These are phyloP conservation scores for Trametes maxima DNA, from an alignment of 768 basidiomycete genomes.

Conservation along the genomic window DNA sequence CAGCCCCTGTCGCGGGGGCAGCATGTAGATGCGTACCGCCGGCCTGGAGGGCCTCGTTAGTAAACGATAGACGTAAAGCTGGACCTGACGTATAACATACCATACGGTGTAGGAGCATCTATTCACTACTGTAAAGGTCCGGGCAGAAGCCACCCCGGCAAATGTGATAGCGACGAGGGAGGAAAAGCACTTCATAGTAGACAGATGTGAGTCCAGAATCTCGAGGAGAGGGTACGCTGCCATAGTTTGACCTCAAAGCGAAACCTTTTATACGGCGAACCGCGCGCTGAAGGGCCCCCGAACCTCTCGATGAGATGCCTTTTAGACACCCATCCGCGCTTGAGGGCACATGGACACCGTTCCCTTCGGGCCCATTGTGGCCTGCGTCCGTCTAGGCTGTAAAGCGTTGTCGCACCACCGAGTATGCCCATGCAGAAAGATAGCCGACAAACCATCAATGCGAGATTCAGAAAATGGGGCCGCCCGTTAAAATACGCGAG, in stretches of 20 bases:
- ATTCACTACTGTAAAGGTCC: conserved; percentile 44
- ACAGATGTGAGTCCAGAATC: not conserved
- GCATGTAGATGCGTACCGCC: conserved; percentile 26
- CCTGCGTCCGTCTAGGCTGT: too few species aligned
- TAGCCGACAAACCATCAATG: too few species aligned
- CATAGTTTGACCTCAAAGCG: not conserved
- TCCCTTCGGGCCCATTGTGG: too few species aligned
- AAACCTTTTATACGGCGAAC: not conserved
- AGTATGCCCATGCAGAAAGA: too few species aligned
- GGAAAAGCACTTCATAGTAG: conserved; percentile 15
- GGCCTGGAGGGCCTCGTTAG: conserved; percentile 26
- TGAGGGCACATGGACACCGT: too few species aligned
- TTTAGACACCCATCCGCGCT: too few species aligned
- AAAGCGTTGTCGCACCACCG: too few species aligned
- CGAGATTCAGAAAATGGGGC: too few species aligned
- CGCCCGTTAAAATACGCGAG: too few species aligned
- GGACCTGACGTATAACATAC: conserved; percentile 25
- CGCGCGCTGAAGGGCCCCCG: too few species aligned
- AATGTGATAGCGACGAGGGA: conserved; percentile 7
- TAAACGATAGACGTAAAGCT: not conserved
- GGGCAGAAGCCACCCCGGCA: conserved; percentile 7
- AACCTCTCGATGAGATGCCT: too few species aligned
- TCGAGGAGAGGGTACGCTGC: not conserved
- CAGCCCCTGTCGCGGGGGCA: not conserved
- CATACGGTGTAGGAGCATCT: conserved; percentile 45